Percentiles rank a stretch among this genome's conserved stretches.
These are phyloP conservation scores for Fusarium luffae DNA, from an alignment of 2,329 filamentous ascomycete genomes.

Conservation along the genomic window DNA sequence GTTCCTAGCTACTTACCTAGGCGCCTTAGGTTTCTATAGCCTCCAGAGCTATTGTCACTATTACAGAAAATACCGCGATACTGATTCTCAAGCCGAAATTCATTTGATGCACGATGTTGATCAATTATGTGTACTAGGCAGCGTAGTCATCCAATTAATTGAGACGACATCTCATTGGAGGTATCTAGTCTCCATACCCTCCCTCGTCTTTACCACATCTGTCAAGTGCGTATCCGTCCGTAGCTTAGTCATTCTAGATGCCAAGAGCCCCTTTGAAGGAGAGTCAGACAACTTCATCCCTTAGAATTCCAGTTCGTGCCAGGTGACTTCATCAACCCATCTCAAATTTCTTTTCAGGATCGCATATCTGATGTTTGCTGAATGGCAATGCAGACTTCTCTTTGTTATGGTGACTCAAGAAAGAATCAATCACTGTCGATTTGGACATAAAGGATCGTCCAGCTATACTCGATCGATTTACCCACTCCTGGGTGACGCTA, in stretches of 20 bases:
- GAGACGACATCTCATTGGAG: background rate
- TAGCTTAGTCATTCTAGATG: constrained; percentile 37
- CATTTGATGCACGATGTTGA: background rate
- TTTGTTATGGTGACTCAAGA: background rate
- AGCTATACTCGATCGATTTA: background rate
- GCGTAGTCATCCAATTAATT: background rate
- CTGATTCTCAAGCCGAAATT: background rate
- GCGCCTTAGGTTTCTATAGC: background rate
- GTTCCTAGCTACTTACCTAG: background rate
- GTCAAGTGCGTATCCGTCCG: background rate
- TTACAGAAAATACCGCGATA: background rate
- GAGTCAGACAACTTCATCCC: constrained; percentile 42
- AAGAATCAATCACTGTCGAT: background rate
- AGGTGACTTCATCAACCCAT: constrained; percentile 26
- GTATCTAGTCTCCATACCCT: background rate
- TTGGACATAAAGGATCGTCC: background rate
- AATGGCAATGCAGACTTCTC: background rate
- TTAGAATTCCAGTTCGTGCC: constrained; percentile 41
- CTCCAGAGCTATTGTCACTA: background rate
- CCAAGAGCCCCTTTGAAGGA: constrained; percentile 34
- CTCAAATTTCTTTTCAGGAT: constrained; percentile 2
- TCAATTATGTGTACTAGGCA: background rate
- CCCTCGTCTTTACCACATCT: too few relatives aligned
- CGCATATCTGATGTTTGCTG: background rate
- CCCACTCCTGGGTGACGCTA: background rate